Evolutionary conservation across 2,329 filamentous ascomycete species (phyloP).

Genomic region (Diaporthe ampelina): DNA sequence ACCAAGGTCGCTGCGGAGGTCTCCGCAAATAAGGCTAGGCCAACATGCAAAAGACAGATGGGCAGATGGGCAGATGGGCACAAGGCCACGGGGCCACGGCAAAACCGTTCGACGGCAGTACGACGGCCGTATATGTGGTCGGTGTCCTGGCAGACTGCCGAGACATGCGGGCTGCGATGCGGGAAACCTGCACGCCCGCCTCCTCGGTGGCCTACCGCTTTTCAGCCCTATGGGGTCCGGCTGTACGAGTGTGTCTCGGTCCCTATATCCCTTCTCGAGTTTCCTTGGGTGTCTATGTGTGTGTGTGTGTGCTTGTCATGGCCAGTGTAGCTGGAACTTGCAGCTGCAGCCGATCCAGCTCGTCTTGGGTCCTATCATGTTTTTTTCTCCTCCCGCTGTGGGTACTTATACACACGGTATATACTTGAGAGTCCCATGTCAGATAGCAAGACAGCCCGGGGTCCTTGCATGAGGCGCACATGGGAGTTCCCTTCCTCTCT

Average conservation of each 20-base stretch:
- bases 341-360: constrained; percentile 8
- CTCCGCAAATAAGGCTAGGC: constrained; percentile 4
- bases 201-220: constrained; percentile 23
- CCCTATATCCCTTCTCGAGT: neutral
- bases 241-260: constrained; percentile 6
- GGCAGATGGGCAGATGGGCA: neutral
- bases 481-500: constrained; percentile 15
- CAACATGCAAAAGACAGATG: neutral
- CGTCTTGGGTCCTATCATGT: neutral
- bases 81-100: neutral
- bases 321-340: constrained; percentile 1
- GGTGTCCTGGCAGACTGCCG: constrained; percentile 34
- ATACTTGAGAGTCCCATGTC: neutral
- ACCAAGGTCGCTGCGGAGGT: constrained; percentile 7
- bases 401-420: neutral
- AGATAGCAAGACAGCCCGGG: constrained; percentile 17
- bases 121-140: constrained; percentile 21
- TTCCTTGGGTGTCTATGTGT: neutral
- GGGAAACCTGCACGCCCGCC: constrained; percentile 33
- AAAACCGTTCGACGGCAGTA: neutral
- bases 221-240: constrained; percentile 41
- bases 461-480: constrained; percentile 31
- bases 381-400: constrained; percentile 1
- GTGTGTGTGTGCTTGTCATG: no score
- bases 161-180: constrained; percentile 35